Conservation (phyloP, 768 basidiomycete genomes). For the Boletellus sp. region DNA sequence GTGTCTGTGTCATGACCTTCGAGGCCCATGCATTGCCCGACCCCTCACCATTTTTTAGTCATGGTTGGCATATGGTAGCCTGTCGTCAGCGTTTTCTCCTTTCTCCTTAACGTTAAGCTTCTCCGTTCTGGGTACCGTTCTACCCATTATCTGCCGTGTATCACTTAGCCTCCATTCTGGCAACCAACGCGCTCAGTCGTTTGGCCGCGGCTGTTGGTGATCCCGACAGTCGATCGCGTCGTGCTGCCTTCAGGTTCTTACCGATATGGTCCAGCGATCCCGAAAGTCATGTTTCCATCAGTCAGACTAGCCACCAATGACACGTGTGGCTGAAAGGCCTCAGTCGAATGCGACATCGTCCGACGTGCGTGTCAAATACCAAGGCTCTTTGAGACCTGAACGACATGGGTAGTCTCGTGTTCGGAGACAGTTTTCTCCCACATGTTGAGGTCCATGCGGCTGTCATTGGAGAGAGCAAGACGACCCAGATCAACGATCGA, state of each 20-base stretch:
- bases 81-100: too few species aligned
- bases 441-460: conserved; percentile 85
- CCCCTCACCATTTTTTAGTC: too few species aligned
- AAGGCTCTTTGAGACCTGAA: conserved; percentile 60
- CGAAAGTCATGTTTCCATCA: conserved; percentile 53
- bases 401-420: conserved; percentile 60
- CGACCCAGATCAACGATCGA: conserved; percentile 54
- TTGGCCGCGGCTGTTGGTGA: too few species aligned
- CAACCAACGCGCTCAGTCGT: too few species aligned
- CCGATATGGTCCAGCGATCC: conserved; percentile 12
- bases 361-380: conserved; percentile 49
- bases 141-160: too few species aligned
- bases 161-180: too few species aligned
- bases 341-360: conserved; percentile 28
- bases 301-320: conserved; percentile 38
- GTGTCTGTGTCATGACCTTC: too few species aligned
- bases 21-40: too few species aligned
- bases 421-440: conserved; percentile 80
- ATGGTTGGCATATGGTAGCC: too few species aligned
- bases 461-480: conserved; percentile 90
- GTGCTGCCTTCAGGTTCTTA: conserved; percentile 14
- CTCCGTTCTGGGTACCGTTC: too few species aligned
- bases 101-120: too few species aligned
- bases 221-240: neutral
- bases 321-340: conserved; percentile 39